Conservation (phyloP, 345 rosid genomes). For the Moringa oleifera region DNA sequence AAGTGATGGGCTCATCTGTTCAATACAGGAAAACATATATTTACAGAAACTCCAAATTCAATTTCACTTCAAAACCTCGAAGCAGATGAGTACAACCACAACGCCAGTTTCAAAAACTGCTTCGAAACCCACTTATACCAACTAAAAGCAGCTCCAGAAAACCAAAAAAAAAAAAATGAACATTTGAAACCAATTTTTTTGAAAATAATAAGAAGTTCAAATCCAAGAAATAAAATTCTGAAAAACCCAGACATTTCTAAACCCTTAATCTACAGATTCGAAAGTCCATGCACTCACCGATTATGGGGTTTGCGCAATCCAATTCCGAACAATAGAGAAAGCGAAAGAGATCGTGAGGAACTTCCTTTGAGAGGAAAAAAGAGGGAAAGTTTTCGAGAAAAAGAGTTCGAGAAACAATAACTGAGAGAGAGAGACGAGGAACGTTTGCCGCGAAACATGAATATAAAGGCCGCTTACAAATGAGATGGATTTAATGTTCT, state of each 20-base stretch:
- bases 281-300: constrained; percentile 25
- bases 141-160: neutral
- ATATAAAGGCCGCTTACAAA: constrained; percentile 39
- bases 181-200: neutral
- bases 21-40: constrained; percentile 1
- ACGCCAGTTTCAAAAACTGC: constrained; percentile 8
- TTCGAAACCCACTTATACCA: constrained; percentile 8
- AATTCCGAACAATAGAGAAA: constrained; percentile 9
- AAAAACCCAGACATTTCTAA: constrained; percentile 14
- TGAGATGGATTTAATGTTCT: constrained; percentile 3
- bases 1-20: no score
- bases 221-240: constrained; percentile 9
- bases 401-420: no score
- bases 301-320: constrained; percentile 12
- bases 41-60: constrained; percentile 11
- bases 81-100: neutral
- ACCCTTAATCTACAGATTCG: constrained; percentile 52
- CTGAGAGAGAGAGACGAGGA: constrained; percentile 10
- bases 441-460: constrained; percentile 95
- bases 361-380: constrained; percentile 21
- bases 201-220: neutral
- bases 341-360: constrained; percentile 4
- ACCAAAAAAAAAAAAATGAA: neutral
- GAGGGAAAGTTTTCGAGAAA: constrained; percentile 22
- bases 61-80: constrained; percentile 3